Percentiles rank a stretch among this genome's conserved stretches.
phyloP scores from a whole-genome alignment of 306 rosid species.

The Quercus variabilis region DNA sequence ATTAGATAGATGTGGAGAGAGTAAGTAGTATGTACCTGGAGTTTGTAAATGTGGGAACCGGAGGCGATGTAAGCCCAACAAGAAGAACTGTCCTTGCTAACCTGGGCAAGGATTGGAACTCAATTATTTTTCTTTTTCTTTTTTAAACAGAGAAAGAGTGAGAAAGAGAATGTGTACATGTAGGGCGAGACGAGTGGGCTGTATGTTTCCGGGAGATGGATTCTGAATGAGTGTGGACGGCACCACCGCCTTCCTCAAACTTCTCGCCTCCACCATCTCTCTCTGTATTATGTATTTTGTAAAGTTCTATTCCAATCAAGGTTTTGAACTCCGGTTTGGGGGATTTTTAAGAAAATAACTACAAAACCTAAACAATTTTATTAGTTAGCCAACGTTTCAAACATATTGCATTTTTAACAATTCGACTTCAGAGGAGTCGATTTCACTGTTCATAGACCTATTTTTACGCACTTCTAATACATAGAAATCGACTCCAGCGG shows the following conservation, averaged over 20 bases:
- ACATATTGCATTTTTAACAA: too few species aligned
- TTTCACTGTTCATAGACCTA: too few species aligned
- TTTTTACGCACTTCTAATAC: too few species aligned
- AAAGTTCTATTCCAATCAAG: too few species aligned
- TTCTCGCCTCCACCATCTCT: slow-evolving; percentile 55
- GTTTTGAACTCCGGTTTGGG: too few species aligned
- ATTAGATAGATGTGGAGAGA: too few species aligned
- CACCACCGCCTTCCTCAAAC: slow-evolving; percentile 65
- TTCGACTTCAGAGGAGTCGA: too few species aligned
- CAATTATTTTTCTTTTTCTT: not conserved
- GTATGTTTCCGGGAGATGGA: slow-evolving; percentile 85
- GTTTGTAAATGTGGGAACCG: slow-evolving; percentile 58
- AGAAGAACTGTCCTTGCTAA: slow-evolving; percentile 33
- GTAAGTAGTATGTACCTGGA: slow-evolving; percentile 41
- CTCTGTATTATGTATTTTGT: not conserved
- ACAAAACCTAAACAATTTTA: too few species aligned
- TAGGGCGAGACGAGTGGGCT: slow-evolving; percentile 84
- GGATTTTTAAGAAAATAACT: too few species aligned
- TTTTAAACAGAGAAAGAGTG: not conserved
- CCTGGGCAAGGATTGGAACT: slow-evolving; percentile 30
- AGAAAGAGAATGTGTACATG: slow-evolving; percentile 33
- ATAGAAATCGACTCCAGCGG: too few species aligned
- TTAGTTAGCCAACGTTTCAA: too few species aligned
- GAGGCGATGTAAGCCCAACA: slow-evolving; percentile 75
- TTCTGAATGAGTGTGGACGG: slow-evolving; percentile 55